Percentiles rank a stretch among this genome's conserved stretches.
These are phyloP conservation scores for Fonsecaea pugnacius DNA, from an alignment of 2,329 filamentous ascomycete species.

Conservation along the genomic window DNA sequence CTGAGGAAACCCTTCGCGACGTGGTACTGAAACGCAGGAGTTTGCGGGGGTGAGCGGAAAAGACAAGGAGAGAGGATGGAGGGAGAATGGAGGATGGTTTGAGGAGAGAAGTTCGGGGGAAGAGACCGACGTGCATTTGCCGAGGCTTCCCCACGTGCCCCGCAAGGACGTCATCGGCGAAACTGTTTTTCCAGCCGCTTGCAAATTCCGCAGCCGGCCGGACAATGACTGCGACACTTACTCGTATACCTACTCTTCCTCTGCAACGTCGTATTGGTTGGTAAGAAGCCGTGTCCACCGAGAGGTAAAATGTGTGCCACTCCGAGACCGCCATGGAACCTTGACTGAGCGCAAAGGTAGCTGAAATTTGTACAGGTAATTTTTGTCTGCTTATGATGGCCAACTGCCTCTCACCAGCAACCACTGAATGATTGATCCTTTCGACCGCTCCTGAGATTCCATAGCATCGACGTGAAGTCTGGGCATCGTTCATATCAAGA, in stretches of 20 bases:
- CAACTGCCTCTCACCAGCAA: background rate
- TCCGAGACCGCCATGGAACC: background rate
- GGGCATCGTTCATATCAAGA: background rate
- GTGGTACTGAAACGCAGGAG: background rate
- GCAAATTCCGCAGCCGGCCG: slow-evolving; percentile 1
- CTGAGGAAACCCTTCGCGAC: background rate
- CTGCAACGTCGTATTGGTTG: slow-evolving; percentile 11
- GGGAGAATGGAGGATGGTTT: background rate
- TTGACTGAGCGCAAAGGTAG: background rate
- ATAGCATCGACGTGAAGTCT: background rate
- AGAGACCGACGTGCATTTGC: background rate
- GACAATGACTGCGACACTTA: background rate
- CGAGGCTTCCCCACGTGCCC: background rate
- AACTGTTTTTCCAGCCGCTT: slow-evolving; percentile 3
- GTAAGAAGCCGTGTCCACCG: slow-evolving; percentile 1
- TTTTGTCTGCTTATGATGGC: background rate
- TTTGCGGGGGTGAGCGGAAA: slow-evolving; percentile 3
- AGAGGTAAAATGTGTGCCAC: background rate
- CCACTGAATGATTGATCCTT: background rate
- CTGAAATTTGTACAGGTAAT: background rate
- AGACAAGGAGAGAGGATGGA: background rate
- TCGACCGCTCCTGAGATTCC: background rate
- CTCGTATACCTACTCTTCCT: background rate
- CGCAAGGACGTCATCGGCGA: background rate
- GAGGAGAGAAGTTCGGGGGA: background rate